phyloP scores from a whole-genome alignment of 2,329 filamentous ascomycete genomes.

The Colletotrichum aenigma region DNA sequence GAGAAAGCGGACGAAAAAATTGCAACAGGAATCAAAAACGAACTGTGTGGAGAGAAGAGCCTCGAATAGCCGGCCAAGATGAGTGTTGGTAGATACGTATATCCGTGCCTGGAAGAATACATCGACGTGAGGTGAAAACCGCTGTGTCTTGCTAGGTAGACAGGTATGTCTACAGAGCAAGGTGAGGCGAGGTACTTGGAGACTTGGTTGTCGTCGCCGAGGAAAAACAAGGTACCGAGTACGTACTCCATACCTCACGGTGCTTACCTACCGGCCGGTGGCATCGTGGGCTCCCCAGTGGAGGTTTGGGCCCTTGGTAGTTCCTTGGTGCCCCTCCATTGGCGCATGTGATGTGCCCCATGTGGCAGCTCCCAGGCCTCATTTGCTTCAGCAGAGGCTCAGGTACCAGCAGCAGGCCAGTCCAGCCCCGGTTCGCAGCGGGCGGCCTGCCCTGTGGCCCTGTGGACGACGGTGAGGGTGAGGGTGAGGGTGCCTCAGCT shows the following conservation, averaged over 20 bases:
- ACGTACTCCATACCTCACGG: neutral
- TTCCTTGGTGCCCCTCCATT: constrained; percentile 21
- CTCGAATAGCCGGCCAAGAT: constrained; percentile 18
- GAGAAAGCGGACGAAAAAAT: neutral
- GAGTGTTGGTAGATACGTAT: neutral
- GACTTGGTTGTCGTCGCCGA: neutral
- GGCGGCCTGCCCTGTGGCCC: neutral
- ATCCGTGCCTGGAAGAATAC: neutral
- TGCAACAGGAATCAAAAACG: neutral
- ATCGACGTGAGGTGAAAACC: neutral
- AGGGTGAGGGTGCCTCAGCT: neutral
- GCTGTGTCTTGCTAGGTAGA: neutral
- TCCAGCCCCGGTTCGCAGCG: neutral
- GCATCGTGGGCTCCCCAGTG: neutral
- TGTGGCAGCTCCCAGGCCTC: constrained; percentile 20
- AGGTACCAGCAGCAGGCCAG: constrained; percentile 11
- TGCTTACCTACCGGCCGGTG: neutral
- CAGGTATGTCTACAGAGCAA: neutral
- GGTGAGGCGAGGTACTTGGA: neutral
- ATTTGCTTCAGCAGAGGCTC: constrained; percentile 13
- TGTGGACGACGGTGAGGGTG: neutral
- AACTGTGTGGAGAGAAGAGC: constrained; percentile 17
- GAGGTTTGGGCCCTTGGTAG: constrained; percentile 9
- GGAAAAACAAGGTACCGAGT: neutral
- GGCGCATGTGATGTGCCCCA: constrained; percentile 21